Evolutionary conservation across 176 grass and related monocot genomes (phyloP), one percentile per base, ranked within the genome.

Genomic region (Hordeum marinum): DNA sequence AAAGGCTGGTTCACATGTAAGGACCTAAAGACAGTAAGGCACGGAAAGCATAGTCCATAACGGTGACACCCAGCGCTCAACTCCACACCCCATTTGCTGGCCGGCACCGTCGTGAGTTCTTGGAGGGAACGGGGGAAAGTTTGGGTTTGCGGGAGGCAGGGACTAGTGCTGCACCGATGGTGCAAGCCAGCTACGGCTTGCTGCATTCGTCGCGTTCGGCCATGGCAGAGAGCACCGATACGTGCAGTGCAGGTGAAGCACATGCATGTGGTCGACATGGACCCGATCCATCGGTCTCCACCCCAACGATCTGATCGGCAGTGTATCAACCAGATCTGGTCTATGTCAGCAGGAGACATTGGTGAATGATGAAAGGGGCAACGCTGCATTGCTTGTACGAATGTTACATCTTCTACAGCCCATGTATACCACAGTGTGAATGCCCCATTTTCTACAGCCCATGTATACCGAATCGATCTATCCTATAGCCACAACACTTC

Each of bases 141-240:
- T 20, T 8, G 29, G 8, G 50, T 79, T 84, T 84, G 69, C 48
- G 48, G 61, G 62, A 63, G 63, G 83, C 88, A 89, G 39, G 14
- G 25, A 1, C 7, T 77, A 81, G 77, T 85, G 88, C 70, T 25
- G 7, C 55, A 79, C 34, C 75, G 29, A 80, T 35, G 7, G 84
- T 74, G 78, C 45, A 15, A 48, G 45, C 45, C 45, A 72, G 85
- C 78, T 82, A 87, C 65, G 59, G 70, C 59, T 34, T 67, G 84
- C 76, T 71, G 79, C 79, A 46, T 46, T 14, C 48, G 4, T 2
- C 17, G 59, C 78, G 42, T 17, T 81, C 17, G 43, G 13, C 34
- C 65, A 71, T 18, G 58, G 23, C 85, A 43, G 11, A 37, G 50
- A 4, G 35, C 10, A 74, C 57, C 18, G 34, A 18, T 52, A 52